Percentiles rank a stretch among this genome's conserved stretches.
Evolutionary conservation across 768 basidiomycete genomes (phyloP).

Genomic region (Lentinula sp.): DNA sequence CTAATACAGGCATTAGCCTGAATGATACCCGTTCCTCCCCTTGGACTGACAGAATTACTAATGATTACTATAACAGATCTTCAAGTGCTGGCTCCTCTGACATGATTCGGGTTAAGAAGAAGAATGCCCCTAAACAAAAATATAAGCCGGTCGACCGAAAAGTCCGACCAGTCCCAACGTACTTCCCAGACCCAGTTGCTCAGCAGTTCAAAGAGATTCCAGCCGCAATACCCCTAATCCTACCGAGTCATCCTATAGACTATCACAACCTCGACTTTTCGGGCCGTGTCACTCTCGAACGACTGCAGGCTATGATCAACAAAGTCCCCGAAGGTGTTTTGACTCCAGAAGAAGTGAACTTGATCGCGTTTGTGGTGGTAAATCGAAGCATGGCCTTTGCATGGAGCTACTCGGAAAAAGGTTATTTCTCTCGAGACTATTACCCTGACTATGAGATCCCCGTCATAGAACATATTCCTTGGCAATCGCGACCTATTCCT

Average conservation of each 20-base stretch:
- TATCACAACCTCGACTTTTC: background rate
- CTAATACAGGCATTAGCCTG: background rate
- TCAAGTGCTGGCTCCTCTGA: too few species aligned
- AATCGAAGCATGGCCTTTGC: background rate
- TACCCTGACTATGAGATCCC: background rate
- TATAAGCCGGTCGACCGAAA: background rate
- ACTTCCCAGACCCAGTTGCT: background rate
- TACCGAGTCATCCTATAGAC: background rate
- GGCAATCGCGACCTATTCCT: background rate
- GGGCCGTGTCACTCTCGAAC: background rate
- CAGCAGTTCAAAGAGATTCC: background rate
- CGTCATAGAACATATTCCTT: background rate
- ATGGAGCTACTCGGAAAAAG: background rate
- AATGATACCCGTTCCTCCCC: background rate
- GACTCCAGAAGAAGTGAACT: background rate
- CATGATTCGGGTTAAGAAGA: too few species aligned
- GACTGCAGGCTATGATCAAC: background rate
- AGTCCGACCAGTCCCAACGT: background rate
- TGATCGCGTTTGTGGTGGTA: background rate
- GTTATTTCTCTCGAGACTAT: background rate
- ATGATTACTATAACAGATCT: too few species aligned
- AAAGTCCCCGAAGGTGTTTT: background rate
- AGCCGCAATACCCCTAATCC: background rate
- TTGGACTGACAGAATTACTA: constrained; percentile 1
- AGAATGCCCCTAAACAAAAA: too few species aligned